Base-by-base conservation (phyloP, 495 filamentous ascomycete species). In the Neohortaea acidophila region DNA sequence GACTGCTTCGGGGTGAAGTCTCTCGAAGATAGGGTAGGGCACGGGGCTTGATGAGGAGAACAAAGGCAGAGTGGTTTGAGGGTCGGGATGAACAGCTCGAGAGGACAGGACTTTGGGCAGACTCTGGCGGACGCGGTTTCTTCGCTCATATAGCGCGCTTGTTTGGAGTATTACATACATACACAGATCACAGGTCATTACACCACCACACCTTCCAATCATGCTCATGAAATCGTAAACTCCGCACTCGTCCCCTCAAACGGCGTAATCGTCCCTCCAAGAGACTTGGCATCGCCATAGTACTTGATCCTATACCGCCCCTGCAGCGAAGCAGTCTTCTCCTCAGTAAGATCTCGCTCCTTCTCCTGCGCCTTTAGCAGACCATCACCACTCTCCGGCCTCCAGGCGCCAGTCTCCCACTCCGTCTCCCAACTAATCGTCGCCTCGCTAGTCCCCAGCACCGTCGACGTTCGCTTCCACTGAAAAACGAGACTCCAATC, bases 301-400 rank as follows among this genome's bases (percentile, higher is more conserved):
- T 96, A 96, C 60, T 68, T 69, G 38, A 96, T 59, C 20, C 86
- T 66, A 63, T 92, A 94, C 48, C 64, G 64, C 12, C 84, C 87
- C 28, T 59, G 56, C 31, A 36, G 12, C 15, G 32, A 31, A 21
- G 11, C 27, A 7, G 29, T 31, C n/a, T 18, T 28, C 21, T 31
- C 20, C 3, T 17, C 32, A 26, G 49, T 2, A 29, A 49, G 31
- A 30, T 45, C 46, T 5, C 37, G 27, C 15, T 13, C 31, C 26
- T 2, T 7, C 14, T 40, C 38, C 61, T 25, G 59, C 60, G 33
- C 72, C 68, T 49, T 73, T n/a, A n/a, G n/a, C 76, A 35, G 77
- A 7, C 21, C 24, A 10, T 2, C 12, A 14, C 8, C 19, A 25
- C 20, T 37, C 7, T 14, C 37, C 15, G 33, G 34, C 29, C 40